These are phyloP conservation scores for Carpinus viminea DNA, from an alignment of 306 rosid genomes.

Conservation along the genomic window DNA sequence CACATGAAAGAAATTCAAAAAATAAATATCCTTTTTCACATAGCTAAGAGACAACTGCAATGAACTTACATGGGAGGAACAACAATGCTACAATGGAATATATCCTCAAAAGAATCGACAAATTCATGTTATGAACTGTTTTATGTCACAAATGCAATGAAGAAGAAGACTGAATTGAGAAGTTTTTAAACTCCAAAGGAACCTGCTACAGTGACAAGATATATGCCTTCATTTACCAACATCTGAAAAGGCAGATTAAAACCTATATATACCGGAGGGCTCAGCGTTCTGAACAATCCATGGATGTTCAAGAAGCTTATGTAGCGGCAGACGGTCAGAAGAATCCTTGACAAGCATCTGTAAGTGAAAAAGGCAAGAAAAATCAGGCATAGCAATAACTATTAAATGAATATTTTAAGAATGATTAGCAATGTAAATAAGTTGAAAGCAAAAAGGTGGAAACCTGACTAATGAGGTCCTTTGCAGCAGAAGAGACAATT, in stretches of 20 bases:
- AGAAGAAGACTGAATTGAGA: slow-evolving; percentile 1
- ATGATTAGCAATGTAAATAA: background rate
- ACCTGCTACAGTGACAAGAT: slow-evolving; percentile 16
- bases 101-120: background rate
- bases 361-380: background rate
- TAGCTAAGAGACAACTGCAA: background rate
- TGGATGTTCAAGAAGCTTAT: slow-evolving; percentile 94
- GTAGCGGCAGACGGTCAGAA: slow-evolving; percentile 74
- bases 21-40: background rate
- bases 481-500: slow-evolving; percentile 83
- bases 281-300: slow-evolving; percentile 98
- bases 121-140: slow-evolving; percentile 22
- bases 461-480: slow-evolving; percentile 96
- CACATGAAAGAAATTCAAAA: background rate
- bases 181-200: slow-evolving; percentile 10
- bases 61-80: background rate
- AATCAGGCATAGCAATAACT: slow-evolving; percentile 14
- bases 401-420: background rate
- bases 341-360: slow-evolving; percentile 97
- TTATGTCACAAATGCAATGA: slow-evolving; percentile 30
- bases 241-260: slow-evolving; percentile 33
- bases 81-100: background rate
- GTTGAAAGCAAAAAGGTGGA: slow-evolving; percentile 6
- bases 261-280: slow-evolving; percentile 81
- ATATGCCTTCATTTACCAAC: background rate